Conservation (phyloP, 2,329 filamentous ascomycete genomes). For the Penicillium decumbens region DNA sequence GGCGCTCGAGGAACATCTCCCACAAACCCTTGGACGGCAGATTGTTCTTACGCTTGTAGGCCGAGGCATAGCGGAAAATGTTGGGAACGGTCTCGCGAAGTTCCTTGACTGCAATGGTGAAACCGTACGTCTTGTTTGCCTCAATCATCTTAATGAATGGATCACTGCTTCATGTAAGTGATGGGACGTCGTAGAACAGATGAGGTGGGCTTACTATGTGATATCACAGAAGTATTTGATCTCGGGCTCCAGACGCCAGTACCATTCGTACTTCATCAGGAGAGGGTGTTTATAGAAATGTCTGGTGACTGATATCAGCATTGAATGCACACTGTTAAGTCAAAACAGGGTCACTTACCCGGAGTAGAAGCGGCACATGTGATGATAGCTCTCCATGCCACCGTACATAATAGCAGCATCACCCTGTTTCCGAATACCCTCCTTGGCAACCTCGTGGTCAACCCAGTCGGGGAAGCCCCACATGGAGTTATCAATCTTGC, state of each 20-base stretch:
- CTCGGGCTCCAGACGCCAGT: conserved; percentile 97
- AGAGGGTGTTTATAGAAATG: conserved; percentile 98
- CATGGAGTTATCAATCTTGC: conserved; percentile 82
- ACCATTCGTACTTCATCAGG: conserved; percentile 97
- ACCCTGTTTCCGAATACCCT: conserved; percentile 93
- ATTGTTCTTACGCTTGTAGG: conserved; percentile 90
- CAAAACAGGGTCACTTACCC: conserved; percentile 58
- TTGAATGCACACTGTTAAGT: background rate
- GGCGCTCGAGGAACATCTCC: conserved; percentile 91
- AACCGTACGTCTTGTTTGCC: conserved; percentile 94
- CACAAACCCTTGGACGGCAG: conserved; percentile 86
- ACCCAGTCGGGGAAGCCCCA: conserved; percentile 98
- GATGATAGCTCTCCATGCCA: conserved; percentile 96
- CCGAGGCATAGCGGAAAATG: conserved; percentile 97
- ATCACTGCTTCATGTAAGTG: conserved; percentile 55
- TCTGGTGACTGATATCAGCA: conserved; percentile 39
- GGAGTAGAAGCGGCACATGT: conserved; percentile 99
- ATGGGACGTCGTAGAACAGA: background rate
- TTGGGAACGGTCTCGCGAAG: conserved; percentile 96
- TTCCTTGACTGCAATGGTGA: conserved; percentile 98
- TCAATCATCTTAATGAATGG: conserved; percentile 94
- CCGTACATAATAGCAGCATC: conserved; percentile 99
- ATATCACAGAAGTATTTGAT: conserved; percentile 99
- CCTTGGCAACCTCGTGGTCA: conserved; percentile 85
- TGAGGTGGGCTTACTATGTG: conserved; percentile 66